phyloP scores from a whole-genome alignment of 129 eudicot genomes.

The Glebionis coronaria region DNA sequence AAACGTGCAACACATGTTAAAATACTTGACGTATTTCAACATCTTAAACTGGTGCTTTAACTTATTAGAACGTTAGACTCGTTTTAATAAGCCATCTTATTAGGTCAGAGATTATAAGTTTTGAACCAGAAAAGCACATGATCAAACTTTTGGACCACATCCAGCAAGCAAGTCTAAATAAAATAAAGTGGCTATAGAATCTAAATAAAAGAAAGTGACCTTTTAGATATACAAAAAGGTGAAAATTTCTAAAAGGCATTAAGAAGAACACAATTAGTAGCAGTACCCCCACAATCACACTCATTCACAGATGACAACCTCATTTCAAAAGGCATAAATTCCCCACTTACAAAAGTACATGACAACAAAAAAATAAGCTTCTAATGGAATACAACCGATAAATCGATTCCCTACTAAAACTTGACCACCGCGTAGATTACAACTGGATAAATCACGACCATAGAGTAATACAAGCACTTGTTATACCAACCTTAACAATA shows the following conservation, averaged over 20 bases:
- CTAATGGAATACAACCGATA: constrained; percentile 38
- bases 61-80: too few relatives aligned
- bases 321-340: constrained; percentile 57
- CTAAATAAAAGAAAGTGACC: constrained; percentile 6
- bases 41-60: too few relatives aligned
- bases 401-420: constrained; percentile 32
- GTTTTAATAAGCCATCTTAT: not conserved
- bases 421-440: constrained; percentile 23
- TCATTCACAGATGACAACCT: constrained; percentile 39
- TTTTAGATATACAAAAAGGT: constrained; percentile 26
- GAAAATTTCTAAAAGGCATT: constrained; percentile 26
- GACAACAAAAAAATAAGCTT: constrained; percentile 18
- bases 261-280: constrained; percentile 15
- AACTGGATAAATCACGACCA: constrained; percentile 34
- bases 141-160: not conserved
- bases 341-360: constrained; percentile 38
- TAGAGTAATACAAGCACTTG: constrained; percentile 13
- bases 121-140: not conserved
- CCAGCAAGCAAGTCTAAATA: not conserved
- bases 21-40: too few relatives aligned
- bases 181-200: not conserved
- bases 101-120: not conserved
- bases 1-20: too few relatives aligned
- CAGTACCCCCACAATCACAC: constrained; percentile 30
- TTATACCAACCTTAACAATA: constrained; percentile 36